Evolutionary conservation across 2,329 filamentous ascomycete species (phyloP).

Genomic region (Alternaria solani): DNA sequence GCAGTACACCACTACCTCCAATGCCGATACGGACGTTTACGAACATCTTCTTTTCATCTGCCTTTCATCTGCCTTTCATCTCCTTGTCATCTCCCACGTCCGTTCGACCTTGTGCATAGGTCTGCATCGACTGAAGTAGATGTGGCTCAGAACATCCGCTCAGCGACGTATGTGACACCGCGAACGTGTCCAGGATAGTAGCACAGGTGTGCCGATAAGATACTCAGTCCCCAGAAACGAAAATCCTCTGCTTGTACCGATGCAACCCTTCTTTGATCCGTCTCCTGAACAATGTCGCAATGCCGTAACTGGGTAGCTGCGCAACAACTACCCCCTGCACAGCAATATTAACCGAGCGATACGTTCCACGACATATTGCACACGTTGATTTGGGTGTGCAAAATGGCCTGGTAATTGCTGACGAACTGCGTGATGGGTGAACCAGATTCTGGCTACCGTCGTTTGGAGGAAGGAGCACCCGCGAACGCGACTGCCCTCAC

Average conservation of each 20-base stretch:
- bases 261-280: not conserved
- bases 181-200: not conserved
- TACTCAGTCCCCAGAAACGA: not conserved
- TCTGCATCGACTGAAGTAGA: not conserved
- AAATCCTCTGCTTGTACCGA: not conserved
- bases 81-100: not conserved
- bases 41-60: not conserved
- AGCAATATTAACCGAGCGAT: not conserved
- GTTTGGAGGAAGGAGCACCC: not conserved
- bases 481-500: slow-evolving; percentile 9
- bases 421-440: slow-evolving; percentile 38
- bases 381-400: not conserved
- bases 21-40: not conserved
- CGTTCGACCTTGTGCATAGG: not conserved
- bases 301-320: not conserved
- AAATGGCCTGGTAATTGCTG: not conserved
- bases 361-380: not conserved
- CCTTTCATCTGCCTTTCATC: not conserved
- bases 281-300: not conserved
- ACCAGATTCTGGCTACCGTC: slow-evolving; percentile 37
- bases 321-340: not conserved
- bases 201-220: not conserved
- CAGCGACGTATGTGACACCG: not conserved
- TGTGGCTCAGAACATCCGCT: not conserved
- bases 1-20: not conserved